Evolutionary conservation across 495 filamentous ascomycete genomes (phyloP).

Genomic region (Podospora bellae-mahoneyi): DNA sequence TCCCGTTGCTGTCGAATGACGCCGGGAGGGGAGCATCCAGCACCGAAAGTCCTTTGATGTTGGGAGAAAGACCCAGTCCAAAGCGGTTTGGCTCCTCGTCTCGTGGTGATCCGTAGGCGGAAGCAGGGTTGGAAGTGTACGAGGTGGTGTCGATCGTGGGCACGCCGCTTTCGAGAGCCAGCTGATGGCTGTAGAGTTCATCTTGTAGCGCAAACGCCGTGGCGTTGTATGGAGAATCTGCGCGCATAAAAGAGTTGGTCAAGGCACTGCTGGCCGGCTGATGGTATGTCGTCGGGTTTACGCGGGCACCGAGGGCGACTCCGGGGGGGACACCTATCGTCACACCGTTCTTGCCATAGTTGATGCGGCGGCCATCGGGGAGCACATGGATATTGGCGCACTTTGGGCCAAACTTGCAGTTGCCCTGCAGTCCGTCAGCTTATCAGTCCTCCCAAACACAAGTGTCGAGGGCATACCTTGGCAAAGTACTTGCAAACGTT

Average conservation of each 20-base stretch:
- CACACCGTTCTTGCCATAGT: slow-evolving; percentile 59
- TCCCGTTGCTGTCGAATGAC: slow-evolving; percentile 94
- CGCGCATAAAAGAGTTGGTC: slow-evolving; percentile 78
- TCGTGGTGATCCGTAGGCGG: slow-evolving; percentile 83
- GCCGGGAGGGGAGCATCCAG: slow-evolving; percentile 91
- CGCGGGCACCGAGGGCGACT: slow-evolving; percentile 65
- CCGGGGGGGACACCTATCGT: slow-evolving; percentile 43
- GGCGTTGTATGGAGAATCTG: slow-evolving; percentile 50
- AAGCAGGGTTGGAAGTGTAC: slow-evolving; percentile 69
- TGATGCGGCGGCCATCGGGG: slow-evolving; percentile 87
- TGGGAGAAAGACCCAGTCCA: slow-evolving; percentile 73
- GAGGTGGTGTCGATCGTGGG: slow-evolving; percentile 73
- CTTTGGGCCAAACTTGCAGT: slow-evolving; percentile 98
- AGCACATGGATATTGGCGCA: slow-evolving; percentile 95
- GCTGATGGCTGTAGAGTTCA: slow-evolving; percentile 42
- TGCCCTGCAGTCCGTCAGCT: slow-evolving; percentile 64
- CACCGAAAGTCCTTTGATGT: slow-evolving; percentile 66
- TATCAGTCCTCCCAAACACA: slow-evolving; percentile 10
- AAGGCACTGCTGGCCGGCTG: slow-evolving; percentile 65
- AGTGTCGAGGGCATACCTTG: slow-evolving; percentile 60
- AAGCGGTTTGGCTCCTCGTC: slow-evolving; percentile 60
- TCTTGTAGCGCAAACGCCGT: slow-evolving; percentile 43
- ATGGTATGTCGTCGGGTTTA: slow-evolving; percentile 57
- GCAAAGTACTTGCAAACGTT: slow-evolving; percentile 97
- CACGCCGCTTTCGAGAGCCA: slow-evolving; percentile 52